phyloP scores from a whole-genome alignment of 2,329 filamentous ascomycete genomes.

The Fusarium staphyleae region DNA sequence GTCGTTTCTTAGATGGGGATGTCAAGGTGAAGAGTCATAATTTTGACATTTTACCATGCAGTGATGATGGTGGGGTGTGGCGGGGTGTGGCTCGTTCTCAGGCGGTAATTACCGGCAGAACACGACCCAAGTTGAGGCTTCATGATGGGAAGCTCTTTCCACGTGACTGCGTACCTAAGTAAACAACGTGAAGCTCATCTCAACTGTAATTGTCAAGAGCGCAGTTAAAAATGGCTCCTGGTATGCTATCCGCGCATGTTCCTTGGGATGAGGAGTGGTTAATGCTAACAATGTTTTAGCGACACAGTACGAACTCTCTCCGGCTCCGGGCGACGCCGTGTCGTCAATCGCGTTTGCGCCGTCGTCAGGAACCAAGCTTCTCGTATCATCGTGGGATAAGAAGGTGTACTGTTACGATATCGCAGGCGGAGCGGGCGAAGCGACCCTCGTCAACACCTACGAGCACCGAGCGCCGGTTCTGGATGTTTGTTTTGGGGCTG shows the following conservation, averaged over 20 bases:
- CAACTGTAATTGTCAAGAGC: constrained; percentile 30
- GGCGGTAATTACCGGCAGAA: constrained; percentile 46
- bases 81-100: constrained; percentile 46
- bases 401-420: constrained; percentile 90
- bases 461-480: constrained; percentile 86
- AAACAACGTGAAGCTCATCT: constrained; percentile 44
- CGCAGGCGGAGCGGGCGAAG: constrained; percentile 61
- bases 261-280: neutral
- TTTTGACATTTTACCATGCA: constrained; percentile 53
- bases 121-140: neutral
- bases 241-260: constrained; percentile 32
- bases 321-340: constrained; percentile 85
- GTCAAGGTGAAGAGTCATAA: constrained; percentile 49
- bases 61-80: constrained; percentile 52
- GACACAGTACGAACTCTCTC: constrained; percentile 81
- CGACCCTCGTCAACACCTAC: constrained; percentile 70
- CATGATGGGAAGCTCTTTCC: too few relatives aligned
- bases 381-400: constrained; percentile 96
- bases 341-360: constrained; percentile 88
- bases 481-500: constrained; percentile 87
- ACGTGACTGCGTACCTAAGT: constrained; percentile 45
- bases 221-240: constrained; percentile 50
- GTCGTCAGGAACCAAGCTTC: constrained; percentile 73
- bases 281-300: constrained; percentile 49
- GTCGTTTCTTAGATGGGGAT: constrained; percentile 36